Percentiles rank a stretch among this genome's conserved stretches.
These are phyloP conservation scores for Anastatica hierochuntica DNA, from an alignment of 345 rosid species.

Conservation along the genomic window DNA sequence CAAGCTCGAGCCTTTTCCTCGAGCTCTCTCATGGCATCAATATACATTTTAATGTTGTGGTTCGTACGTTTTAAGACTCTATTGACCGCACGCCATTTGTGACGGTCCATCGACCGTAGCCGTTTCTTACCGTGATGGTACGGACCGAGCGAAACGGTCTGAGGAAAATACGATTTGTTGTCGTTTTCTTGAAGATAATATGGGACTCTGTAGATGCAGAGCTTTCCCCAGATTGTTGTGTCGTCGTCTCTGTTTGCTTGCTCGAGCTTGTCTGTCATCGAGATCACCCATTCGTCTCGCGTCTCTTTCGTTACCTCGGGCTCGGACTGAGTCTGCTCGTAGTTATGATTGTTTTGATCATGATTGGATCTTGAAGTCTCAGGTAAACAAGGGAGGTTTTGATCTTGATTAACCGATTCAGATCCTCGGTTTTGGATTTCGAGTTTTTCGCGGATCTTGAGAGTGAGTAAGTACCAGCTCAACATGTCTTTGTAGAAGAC, in stretches of 20 bases:
- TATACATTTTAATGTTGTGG: conserved; percentile 43
- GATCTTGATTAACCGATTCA: neutral
- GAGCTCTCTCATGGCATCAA: conserved; percentile 52
- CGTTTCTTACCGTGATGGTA: conserved; percentile 68
- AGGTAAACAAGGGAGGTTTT: too few species aligned
- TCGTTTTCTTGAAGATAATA: conserved; percentile 42
- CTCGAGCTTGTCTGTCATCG: conserved; percentile 51
- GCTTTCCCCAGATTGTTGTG: conserved; percentile 47
- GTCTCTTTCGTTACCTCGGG: conserved; percentile 26
- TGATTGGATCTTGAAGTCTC: conserved; percentile 14
- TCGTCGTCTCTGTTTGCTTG: conserved; percentile 57
- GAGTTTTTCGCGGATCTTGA: conserved; percentile 26
- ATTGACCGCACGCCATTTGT: conserved; percentile 75
- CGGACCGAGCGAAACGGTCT: too few species aligned
- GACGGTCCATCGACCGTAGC: conserved; percentile 62
- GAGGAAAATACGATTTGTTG: conserved; percentile 69
- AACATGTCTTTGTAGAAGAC: conserved; percentile 31
- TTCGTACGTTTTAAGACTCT: conserved; percentile 49
- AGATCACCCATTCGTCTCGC: conserved; percentile 56
- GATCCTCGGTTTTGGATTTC: conserved; percentile 9
- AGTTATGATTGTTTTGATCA: conserved; percentile 18
- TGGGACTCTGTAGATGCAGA: conserved; percentile 23
- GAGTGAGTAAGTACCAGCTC: conserved; percentile 29
- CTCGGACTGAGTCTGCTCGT: conserved; percentile 22
- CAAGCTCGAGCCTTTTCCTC: too few species aligned